phyloP scores from a whole-genome alignment of 768 basidiomycete species.

The Boletus edulis region DNA sequence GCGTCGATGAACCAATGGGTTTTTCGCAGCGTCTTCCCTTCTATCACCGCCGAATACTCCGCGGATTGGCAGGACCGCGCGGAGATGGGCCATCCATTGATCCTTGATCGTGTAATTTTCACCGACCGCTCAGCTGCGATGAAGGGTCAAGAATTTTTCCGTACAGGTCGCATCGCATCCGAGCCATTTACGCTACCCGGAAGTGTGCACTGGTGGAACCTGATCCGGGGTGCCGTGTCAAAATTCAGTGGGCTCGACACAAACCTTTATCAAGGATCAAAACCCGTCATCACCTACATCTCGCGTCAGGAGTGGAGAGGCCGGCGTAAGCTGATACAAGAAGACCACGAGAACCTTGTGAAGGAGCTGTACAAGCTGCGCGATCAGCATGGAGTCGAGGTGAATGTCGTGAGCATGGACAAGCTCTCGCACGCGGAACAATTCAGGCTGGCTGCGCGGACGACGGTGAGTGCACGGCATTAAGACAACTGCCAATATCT shows the following conservation, averaged over 20 bases:
- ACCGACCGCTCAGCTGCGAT: slow-evolving; percentile 87
- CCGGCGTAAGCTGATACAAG: slow-evolving; percentile 71
- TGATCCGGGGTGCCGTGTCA: slow-evolving; percentile 70
- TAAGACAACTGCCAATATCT: not conserved
- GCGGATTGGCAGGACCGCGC: slow-evolving; percentile 84
- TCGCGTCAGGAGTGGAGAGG: slow-evolving; percentile 91
- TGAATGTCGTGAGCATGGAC: slow-evolving; percentile 86
- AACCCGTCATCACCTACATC: slow-evolving; percentile 89
- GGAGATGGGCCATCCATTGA: slow-evolving; percentile 63
- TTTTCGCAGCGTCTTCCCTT: slow-evolving; percentile 77
- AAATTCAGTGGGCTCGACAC: slow-evolving; percentile 62
- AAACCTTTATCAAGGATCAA: slow-evolving; percentile 45
- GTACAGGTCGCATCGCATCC: slow-evolving; percentile 74
- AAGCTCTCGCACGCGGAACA: slow-evolving; percentile 79
- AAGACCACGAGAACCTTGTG: slow-evolving; percentile 80
- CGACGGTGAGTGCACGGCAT: slow-evolving; percentile 60
- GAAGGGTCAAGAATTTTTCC: slow-evolving; percentile 59
- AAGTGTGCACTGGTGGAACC: slow-evolving; percentile 81
- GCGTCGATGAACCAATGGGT: slow-evolving; percentile 90
- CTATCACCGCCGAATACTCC: slow-evolving; percentile 72
- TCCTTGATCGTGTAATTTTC: slow-evolving; percentile 85
- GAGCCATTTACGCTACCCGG: slow-evolving; percentile 75
- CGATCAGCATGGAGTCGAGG: slow-evolving; percentile 75
- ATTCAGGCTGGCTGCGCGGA: slow-evolving; percentile 73
- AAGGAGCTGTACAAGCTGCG: slow-evolving; percentile 66